Evolutionary conservation across 139 green algal genomes (phyloP), one percentile per base, ranked within the genome.

Genomic region (Coelastrella sp.): DNA sequence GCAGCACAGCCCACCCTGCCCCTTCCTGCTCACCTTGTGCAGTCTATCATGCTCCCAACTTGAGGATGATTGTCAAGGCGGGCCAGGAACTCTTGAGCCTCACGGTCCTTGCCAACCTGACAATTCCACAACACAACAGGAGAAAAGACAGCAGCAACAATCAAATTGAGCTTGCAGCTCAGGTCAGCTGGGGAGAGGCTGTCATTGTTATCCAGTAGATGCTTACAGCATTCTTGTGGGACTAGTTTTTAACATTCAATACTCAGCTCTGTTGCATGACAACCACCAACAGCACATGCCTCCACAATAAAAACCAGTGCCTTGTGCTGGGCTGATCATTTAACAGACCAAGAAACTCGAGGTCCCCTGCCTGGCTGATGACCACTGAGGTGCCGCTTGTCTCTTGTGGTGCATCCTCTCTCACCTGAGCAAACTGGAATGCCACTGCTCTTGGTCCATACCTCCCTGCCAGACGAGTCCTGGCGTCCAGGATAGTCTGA

Each of bases 361-460:
- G 35, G 3, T 49, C 35, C 35, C 35, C 35, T 49, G 35, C 35
- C 35, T 49, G 35, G 35, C 35, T 49, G 35, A 49, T 49, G 35
- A 49, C 35, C 35, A 49, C 35, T 3, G 35, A 49, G 35, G 35
- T 49, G 35, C 35, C 35, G 35, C 35, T 3, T 49, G 35, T 49
- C 35, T 49, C 35, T 49, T 1, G 1, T 78, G 17, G 22, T 59
- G 22, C 82, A 7, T 7, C 35, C 1, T 49, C 1, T 7, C 73
- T 8, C 76, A 90, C 87, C 87, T 91, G 87, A 60, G 87, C 87
- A 91, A 91, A 91, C 87, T 91, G 87, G 87, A 91, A 91, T 49
- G 87, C 87, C 49, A 91, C 78, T 14, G 87, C 78, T 19, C 78
- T 11, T 11, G 78, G 87, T 19, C 87, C 87, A 27, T 91, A 91